Percentiles rank a stretch among this genome's conserved stretches.
Conservation (phyloP, 306 rosid genomes). For the Canavalia ensiformis region DNA sequence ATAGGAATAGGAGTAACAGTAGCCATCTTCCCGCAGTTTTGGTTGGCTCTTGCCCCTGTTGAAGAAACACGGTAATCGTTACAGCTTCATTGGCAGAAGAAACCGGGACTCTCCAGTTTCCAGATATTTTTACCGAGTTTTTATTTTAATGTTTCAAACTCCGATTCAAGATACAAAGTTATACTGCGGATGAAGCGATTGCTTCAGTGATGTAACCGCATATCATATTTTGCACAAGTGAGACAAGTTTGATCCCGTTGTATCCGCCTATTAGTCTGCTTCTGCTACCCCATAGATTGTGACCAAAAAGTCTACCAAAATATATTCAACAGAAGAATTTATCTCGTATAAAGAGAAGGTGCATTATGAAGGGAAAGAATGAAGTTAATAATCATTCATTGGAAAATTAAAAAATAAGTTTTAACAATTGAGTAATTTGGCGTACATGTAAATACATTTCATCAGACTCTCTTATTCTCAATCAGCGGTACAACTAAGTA, state of each 20-base stretch:
- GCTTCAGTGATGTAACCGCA: background rate
- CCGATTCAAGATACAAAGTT: too few relatives aligned
- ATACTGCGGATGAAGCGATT: background rate
- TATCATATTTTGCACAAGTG: background rate
- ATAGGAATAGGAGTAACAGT: slow-evolving; percentile 4
- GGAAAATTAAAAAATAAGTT: too few relatives aligned
- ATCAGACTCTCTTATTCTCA: background rate
- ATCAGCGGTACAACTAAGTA: background rate
- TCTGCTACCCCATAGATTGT: too few relatives aligned
- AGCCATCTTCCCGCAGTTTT: background rate
- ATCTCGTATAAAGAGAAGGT: too few relatives aligned
- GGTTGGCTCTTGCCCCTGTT: background rate
- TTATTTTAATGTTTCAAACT: background rate
- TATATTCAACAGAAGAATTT: too few relatives aligned
- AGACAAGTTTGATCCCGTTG: background rate
- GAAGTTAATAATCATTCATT: background rate
- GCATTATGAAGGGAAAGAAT: too few relatives aligned
- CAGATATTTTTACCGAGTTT: background rate
- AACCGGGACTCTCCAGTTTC: background rate
- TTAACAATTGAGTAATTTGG: too few relatives aligned
- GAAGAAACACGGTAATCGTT: background rate
- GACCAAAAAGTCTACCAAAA: too few relatives aligned
- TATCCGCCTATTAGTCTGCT: background rate
- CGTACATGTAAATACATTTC: too few relatives aligned
- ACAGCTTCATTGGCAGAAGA: background rate